Percentiles rank a stretch among this genome's conserved stretches.
phyloP scores from a whole-genome alignment of 352 stramenopile species.

The Globisporangium mamillatum region DNA sequence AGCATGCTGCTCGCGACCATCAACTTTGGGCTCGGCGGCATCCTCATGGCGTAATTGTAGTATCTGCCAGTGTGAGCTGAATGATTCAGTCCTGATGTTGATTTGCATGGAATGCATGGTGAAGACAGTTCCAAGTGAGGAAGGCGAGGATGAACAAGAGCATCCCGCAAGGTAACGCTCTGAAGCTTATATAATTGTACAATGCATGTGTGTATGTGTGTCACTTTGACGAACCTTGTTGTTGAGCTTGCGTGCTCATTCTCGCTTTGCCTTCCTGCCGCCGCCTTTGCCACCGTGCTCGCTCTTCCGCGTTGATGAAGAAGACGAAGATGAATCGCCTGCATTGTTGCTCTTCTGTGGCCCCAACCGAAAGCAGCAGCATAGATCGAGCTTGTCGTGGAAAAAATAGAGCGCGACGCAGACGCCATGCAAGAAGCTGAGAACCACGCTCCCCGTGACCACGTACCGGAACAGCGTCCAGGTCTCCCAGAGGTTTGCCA shows the following conservation, averaged over 20 bases:
- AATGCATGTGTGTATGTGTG: background rate
- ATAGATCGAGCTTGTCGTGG: slow-evolving; percentile 10
- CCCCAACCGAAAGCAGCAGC: slow-evolving; percentile 5
- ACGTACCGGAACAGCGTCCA: slow-evolving; percentile 17
- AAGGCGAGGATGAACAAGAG: too few relatives aligned
- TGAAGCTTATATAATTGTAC: background rate
- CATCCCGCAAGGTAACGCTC: too few relatives aligned
- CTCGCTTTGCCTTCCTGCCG: slow-evolving; percentile 4
- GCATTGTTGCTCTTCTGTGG: background rate
- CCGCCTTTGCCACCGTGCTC: background rate
- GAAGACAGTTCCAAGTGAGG: background rate
- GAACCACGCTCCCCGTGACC: slow-evolving; percentile 14
- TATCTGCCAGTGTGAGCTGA: background rate
- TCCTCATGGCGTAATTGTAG: slow-evolving; percentile 73
- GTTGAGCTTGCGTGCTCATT: background rate
- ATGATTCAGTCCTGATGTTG: background rate
- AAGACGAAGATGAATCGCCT: background rate
- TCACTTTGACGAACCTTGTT: background rate
- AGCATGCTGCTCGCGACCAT: slow-evolving; percentile 92
- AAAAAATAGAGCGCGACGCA: slow-evolving; percentile 16
- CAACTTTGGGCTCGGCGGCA: slow-evolving; percentile 91
- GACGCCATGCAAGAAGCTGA: slow-evolving; percentile 22
- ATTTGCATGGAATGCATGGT: background rate
- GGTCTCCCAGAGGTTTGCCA: slow-evolving; percentile 25
- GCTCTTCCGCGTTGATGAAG: background rate